Conservation (phyloP, 805 yeast genomes). For the Candida broadrunensis region DNA sequence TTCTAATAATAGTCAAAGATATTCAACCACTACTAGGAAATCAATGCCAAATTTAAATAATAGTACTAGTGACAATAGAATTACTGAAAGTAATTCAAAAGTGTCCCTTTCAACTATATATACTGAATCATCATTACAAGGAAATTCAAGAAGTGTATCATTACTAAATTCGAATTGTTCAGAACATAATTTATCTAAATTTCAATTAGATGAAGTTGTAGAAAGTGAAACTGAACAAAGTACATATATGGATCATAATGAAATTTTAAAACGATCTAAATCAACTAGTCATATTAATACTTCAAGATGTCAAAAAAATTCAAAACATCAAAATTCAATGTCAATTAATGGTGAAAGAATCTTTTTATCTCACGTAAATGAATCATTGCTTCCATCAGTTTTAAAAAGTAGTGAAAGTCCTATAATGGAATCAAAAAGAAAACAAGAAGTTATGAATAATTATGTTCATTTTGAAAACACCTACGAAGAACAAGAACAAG, state of each 20-base stretch:
- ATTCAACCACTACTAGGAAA: neutral
- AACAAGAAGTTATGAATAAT: constrained; percentile 6
- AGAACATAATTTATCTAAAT: neutral
- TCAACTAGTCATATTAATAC: constrained; percentile 18
- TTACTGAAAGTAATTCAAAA: neutral
- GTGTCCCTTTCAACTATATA: neutral
- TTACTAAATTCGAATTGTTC: neutral
- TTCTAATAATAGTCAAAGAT: neutral
- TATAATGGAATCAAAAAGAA: constrained; percentile 20
- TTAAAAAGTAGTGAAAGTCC: constrained; percentile 30
- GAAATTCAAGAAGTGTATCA: neutral
- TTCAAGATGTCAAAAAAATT: constrained; percentile 5
- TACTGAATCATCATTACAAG: neutral
- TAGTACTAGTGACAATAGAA: neutral
- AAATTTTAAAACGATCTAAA: constrained; percentile 20
- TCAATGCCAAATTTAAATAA: neutral
- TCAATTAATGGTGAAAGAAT: constrained; percentile 26
- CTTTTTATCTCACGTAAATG: constrained; percentile 26
- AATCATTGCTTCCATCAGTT: constrained; percentile 31
- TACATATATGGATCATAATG: neutral
- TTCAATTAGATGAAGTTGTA: neutral
- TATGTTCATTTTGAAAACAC: neutral
- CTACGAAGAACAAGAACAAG: neutral
- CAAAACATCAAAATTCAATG: constrained; percentile 17
- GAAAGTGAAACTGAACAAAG: neutral